A percentile compares a stretch with the other conserved stretches of the same genome.
phyloP scores from a whole-genome alignment of 2,329 filamentous ascomycete species.

The Beauveria sp. region DNA sequence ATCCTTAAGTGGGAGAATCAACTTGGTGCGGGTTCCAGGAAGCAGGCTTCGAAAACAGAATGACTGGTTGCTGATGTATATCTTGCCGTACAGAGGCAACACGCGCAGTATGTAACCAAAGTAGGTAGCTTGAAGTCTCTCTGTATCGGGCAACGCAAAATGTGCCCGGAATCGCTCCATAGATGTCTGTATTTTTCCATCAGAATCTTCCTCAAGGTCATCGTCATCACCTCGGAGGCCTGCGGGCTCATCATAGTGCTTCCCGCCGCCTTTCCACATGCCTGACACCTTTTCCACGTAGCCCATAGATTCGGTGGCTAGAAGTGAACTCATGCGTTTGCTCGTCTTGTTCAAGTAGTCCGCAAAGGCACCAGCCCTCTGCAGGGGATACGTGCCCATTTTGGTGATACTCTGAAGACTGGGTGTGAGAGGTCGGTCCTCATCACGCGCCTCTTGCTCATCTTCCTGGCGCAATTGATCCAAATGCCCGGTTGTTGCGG shows the following conservation, averaged over 20 bases:
- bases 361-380: constrained; percentile 75
- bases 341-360: constrained; percentile 74
- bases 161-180: constrained; percentile 82
- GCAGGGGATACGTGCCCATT: constrained; percentile 68
- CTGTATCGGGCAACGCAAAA: constrained; percentile 78
- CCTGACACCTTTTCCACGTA: constrained; percentile 95
- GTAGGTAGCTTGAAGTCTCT: constrained; percentile 81
- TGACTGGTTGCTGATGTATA: constrained; percentile 81
- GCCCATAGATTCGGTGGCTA: constrained; percentile 88
- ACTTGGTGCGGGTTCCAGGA: constrained; percentile 81
- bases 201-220: constrained; percentile 47
- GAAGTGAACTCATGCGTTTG: constrained; percentile 69
- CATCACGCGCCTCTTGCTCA: not conserved
- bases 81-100: constrained; percentile 87
- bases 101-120: constrained; percentile 89
- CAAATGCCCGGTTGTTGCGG: constrained; percentile 8
- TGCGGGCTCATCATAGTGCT: constrained; percentile 68
- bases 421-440: constrained; percentile 23
- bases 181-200: constrained; percentile 56
- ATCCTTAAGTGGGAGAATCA: constrained; percentile 84
- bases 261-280: constrained; percentile 89
- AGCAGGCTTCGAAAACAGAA: constrained; percentile 92
- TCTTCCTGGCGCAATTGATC: not conserved
- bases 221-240: constrained; percentile 47
- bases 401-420: constrained; percentile 46